Conservation (phyloP, 768 basidiomycete species). For the Serendipita sp. region DNA sequence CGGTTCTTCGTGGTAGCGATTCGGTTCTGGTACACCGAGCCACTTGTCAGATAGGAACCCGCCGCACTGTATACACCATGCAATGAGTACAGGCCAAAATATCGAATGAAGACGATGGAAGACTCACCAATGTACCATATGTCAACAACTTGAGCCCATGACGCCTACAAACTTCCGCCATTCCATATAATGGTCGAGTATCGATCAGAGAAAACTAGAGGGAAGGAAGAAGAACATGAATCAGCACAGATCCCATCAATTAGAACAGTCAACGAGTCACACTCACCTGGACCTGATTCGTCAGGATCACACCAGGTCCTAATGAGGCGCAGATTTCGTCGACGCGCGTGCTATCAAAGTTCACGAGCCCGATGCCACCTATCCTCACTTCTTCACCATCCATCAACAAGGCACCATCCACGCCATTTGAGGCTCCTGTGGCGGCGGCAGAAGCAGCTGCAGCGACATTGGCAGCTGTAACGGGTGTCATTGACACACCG, state of each 20-base stretch:
- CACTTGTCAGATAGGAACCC: constrained; percentile 69
- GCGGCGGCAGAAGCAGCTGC: too few relatives aligned
- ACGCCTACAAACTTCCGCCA: constrained; percentile 60
- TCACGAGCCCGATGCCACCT: constrained; percentile 55
- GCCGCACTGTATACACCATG: constrained; percentile 42
- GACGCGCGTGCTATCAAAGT: constrained; percentile 59
- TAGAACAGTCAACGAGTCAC: neutral
- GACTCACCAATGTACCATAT: constrained; percentile 63
- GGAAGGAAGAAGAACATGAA: neutral
- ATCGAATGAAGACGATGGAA: neutral
- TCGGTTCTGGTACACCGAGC: constrained; percentile 51
- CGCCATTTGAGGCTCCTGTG: too few relatives aligned
- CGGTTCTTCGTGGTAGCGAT: constrained; percentile 38
- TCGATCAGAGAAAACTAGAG: constrained; percentile 68
- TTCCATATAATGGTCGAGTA: constrained; percentile 55
- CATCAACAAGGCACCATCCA: too few relatives aligned
- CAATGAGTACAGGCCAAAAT: neutral
- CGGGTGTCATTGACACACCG: too few relatives aligned
- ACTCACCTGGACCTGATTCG: constrained; percentile 69
- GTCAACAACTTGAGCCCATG: constrained; percentile 62
- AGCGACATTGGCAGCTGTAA: too few relatives aligned
- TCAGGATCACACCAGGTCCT: constrained; percentile 54
- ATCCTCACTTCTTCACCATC: constrained; percentile 36
- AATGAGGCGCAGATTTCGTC: constrained; percentile 68
- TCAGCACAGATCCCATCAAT: neutral